Conservation (phyloP, 805 yeast species). For the Maudiozyma bulderi region DNA sequence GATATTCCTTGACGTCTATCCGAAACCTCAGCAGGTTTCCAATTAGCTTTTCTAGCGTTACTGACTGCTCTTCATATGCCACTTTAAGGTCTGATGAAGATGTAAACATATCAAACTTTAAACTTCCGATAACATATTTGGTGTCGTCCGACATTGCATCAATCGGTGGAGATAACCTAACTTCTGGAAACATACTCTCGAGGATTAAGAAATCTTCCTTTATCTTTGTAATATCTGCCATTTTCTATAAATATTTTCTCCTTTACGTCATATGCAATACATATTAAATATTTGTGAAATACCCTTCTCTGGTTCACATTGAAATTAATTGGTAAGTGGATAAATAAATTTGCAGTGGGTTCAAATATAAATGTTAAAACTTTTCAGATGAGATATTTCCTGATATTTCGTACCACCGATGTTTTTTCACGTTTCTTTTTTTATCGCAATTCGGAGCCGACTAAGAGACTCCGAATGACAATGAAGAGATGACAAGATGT, state of each 20-base stretch:
- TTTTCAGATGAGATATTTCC: no score
- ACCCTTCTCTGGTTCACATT: no score
- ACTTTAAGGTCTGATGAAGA: constrained; percentile 8
- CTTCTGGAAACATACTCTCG: constrained; percentile 27
- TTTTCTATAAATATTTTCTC: not conserved
- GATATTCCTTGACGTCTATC: constrained; percentile 12
- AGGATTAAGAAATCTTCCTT: constrained; percentile 17
- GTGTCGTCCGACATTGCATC: not conserved
- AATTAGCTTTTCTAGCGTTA: constrained; percentile 9
- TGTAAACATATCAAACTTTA: constrained; percentile 12
- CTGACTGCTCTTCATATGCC: constrained; percentile 3
- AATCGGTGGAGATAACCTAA: constrained; percentile 3
- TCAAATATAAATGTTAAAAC: no score
- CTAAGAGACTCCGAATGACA: no score
- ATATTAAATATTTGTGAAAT: not conserved
- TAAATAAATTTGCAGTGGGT: no score
- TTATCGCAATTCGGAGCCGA: no score
- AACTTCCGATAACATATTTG: constrained; percentile 7
- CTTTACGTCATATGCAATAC: not conserved
- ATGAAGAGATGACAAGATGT: no score
- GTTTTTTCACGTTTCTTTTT: no score
- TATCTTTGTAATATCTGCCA: constrained; percentile 6
- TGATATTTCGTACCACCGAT: no score
- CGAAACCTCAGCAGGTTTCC: constrained; percentile 10
- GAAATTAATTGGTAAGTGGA: no score